Percentiles rank a stretch among this genome's conserved stretches.
Conservation (phyloP, 371 early-diverging fungal species). For the Mucor velutinosus region DNA sequence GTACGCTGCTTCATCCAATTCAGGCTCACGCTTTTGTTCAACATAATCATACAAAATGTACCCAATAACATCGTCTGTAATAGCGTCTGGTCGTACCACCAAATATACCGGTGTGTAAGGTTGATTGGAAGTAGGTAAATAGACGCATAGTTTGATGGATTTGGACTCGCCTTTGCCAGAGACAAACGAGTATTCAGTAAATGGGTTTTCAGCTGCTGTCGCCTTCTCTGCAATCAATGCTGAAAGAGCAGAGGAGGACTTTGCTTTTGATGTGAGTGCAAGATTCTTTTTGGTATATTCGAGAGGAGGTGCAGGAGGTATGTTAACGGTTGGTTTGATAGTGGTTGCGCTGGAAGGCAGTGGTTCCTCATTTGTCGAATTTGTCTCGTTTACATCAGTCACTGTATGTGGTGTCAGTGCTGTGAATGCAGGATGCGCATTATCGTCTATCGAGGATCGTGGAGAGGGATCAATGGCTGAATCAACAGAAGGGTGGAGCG, state of each 20-base stretch:
- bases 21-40: slow-evolving; percentile 66
- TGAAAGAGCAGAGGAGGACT: slow-evolving; percentile 56
- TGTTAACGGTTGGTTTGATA: not conserved
- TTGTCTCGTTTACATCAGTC: not conserved
- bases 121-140: slow-evolving; percentile 56
- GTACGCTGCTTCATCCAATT: slow-evolving; percentile 61
- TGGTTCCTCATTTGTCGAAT: not conserved
- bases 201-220: slow-evolving; percentile 71
- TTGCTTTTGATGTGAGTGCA: not conserved
- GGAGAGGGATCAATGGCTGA: slow-evolving; percentile 50
- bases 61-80: slow-evolving; percentile 92
- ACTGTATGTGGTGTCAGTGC: not conserved
- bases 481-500: slow-evolving; percentile 48
- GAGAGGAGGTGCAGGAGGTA: slow-evolving; percentile 1
- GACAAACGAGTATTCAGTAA: slow-evolving; percentile 67
- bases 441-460: slow-evolving; percentile 31
- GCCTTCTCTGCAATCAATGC: slow-evolving; percentile 66
- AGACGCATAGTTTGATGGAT: slow-evolving; percentile 68
- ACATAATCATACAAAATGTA: slow-evolving; percentile 82
- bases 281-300: slow-evolving; percentile 23
- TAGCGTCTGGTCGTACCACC: slow-evolving; percentile 79
- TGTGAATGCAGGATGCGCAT: not conserved
- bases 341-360: not conserved
- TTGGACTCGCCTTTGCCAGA: slow-evolving; percentile 65
- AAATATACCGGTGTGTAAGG: slow-evolving; percentile 66